Evolutionary conservation across 345 rosid genomes (phyloP).

Genomic region (Capsella bursapastoris): DNA sequence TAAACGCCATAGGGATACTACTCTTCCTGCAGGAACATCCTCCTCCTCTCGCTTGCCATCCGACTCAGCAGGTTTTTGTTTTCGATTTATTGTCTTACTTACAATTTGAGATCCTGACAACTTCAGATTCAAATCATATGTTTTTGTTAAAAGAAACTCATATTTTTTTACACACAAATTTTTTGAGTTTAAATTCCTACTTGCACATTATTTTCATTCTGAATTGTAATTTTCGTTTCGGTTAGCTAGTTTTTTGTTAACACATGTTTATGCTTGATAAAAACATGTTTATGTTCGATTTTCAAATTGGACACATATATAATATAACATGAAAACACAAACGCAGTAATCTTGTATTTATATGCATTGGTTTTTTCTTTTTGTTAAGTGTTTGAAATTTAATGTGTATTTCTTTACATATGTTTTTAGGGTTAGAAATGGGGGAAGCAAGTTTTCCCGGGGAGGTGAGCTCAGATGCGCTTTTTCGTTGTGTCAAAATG

Average conservation of each 20-base stretch:
- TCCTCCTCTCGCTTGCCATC: slow-evolving; percentile 40
- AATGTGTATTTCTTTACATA: slow-evolving; percentile 1
- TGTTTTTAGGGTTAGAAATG: slow-evolving; percentile 66
- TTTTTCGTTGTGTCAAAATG: slow-evolving; percentile 81
- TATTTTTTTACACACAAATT: background rate
- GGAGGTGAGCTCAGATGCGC: slow-evolving; percentile 69
- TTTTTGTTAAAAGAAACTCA: background rate
- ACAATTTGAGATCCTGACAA: background rate
- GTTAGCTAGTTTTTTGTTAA: background rate
- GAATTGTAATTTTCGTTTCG: background rate
- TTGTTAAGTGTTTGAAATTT: background rate
- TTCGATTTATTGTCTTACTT: slow-evolving; percentile 10
- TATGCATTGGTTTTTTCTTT: background rate
- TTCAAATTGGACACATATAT: slow-evolving; percentile 1
- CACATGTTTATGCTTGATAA: background rate
- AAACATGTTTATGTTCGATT: slow-evolving; percentile 13
- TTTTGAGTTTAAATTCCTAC: background rate
- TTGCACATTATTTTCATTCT: background rate
- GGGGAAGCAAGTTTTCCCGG: slow-evolving; percentile 65
- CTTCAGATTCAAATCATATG: slow-evolving; percentile 31
- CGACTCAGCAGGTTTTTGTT: slow-evolving; percentile 37
- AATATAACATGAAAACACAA: background rate
- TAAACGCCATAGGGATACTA: slow-evolving; percentile 40
- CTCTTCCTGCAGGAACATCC: slow-evolving; percentile 26
- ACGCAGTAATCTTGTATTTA: background rate